Evolutionary conservation across 768 basidiomycete genomes (phyloP), one percentile per base, ranked within the genome.

Genomic region (Mycena floridula): DNA sequence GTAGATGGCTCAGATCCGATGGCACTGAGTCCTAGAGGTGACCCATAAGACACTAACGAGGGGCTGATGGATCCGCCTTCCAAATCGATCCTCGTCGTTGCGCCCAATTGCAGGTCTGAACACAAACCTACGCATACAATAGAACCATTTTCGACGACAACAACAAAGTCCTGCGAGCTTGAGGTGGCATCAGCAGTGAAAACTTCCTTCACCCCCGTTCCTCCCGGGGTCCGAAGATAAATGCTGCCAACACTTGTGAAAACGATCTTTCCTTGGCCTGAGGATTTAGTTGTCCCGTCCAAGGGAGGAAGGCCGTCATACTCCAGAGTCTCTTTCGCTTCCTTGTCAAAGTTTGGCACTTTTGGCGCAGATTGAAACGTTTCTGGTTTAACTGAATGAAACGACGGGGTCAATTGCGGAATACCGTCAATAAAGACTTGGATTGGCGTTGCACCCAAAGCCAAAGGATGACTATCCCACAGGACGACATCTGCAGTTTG

Each of bases 401-500:
- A 56, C 0, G 81, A 75, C 3, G 62, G 54, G 11, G 61, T 54
- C 2, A 85, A 53, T 54, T 94, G 90, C 0, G 84, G 57, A 46
- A 92, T 83, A 3, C 90, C 91, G 52, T 94, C 90, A 48, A 92
- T 88, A 63, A 74, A 89, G 7, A 89, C 86, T 65, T 91, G 88
- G 40, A 73, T 70, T 4, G 89, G 89, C 0, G 87, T 81, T 18
- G 88, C 86, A 18, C 86, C 86, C 9, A 92, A 67, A 1, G 79
- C 68, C 13, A 93, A 70, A 1, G 89, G 89, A 60, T 89, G 87
- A 27, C 76, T 79, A 53, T 85, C 83, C 82, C 83, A 85, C 3
- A 89, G 54, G 13, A 89, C 81, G 40, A 89, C 37, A 59, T 90
- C 84, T 68, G 28, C 13, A 25, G 24, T 13, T 35, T 13, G 18